A percentile compares a stretch with the other conserved stretches of the same genome.
Evolutionary conservation across 768 basidiomycete genomes (phyloP).

Genomic region (Pleurotus tuoliensis): DNA sequence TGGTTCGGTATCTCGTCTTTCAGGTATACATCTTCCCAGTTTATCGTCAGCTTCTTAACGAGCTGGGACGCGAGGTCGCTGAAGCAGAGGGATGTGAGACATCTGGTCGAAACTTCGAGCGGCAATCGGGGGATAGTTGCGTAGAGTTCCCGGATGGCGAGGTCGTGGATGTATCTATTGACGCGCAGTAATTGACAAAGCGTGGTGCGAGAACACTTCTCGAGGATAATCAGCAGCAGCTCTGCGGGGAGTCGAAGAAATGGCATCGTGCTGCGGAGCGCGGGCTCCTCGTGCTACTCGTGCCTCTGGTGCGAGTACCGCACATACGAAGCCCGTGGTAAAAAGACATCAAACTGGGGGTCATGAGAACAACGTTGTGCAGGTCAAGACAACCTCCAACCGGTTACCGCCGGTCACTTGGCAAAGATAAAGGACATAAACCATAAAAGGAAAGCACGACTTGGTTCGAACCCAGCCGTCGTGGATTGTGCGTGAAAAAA

Average conservation of each 20-base stretch:
- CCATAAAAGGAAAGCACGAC: no score
- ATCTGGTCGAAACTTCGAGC: not conserved
- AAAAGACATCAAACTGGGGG: not conserved
- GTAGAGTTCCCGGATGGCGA: conserved; percentile 3
- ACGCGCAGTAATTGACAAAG: not conserved
- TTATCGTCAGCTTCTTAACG: not conserved
- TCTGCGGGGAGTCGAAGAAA: not conserved
- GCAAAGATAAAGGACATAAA: no score
- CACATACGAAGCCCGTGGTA: not conserved
- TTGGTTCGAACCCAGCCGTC: no score
- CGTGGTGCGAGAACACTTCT: not conserved
- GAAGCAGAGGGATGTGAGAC: conserved; percentile 3
- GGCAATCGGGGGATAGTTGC: conserved; percentile 1
- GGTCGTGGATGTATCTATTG: not conserved
- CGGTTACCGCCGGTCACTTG: no score
- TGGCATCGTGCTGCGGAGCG: not conserved
- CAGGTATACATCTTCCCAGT: not conserved
- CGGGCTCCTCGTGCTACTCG: not conserved
- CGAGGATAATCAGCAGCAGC: not conserved
- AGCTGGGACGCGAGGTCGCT: conserved; percentile 1
- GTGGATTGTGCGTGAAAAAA: not conserved
- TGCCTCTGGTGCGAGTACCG: not conserved
- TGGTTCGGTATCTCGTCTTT: not conserved
- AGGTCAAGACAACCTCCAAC: no score
- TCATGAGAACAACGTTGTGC: not conserved